A percentile compares a stretch with the other conserved stretches of the same genome.
Evolutionary conservation across 192 early-diverging fungal genomes (phyloP).

Genomic region (Entomortierella chlamydospora): DNA sequence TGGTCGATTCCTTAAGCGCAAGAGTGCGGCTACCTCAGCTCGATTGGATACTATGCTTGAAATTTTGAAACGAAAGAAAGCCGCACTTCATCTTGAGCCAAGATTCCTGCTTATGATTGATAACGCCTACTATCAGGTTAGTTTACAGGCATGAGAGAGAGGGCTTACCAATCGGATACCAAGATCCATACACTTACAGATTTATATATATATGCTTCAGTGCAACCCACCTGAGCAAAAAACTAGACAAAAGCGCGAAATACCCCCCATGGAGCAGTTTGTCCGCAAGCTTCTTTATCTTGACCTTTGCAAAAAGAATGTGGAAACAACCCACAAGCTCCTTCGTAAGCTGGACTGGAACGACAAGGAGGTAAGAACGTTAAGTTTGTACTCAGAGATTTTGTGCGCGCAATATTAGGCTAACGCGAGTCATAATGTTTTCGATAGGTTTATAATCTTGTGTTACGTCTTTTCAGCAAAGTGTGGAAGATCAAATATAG

Average conservation of each 20-base stretch:
- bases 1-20: constrained; percentile 84
- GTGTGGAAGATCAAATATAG: constrained; percentile 94
- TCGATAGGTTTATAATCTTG: constrained; percentile 61
- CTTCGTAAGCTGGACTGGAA: constrained; percentile 93
- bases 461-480: constrained; percentile 87
- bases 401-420: too few species aligned
- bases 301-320: constrained; percentile 79
- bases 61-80: constrained; percentile 92
- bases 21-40: constrained; percentile 76
- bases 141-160: neutral
- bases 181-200: neutral
- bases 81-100: constrained; percentile 85
- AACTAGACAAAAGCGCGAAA: constrained; percentile 72
- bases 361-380: constrained; percentile 58
- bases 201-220: constrained; percentile 27
- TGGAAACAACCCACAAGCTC: constrained; percentile 72
- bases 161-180: neutral
- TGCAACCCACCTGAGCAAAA: constrained; percentile 86
- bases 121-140: constrained; percentile 88
- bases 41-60: constrained; percentile 84
- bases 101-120: constrained; percentile 91
- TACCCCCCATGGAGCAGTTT: constrained; percentile 88
- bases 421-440: neutral
- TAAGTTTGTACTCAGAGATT: too few species aligned
- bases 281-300: constrained; percentile 89